Base-by-base conservation (phyloP, 2,329 filamentous ascomycete species). In the Sporothrix mexicana region DNA sequence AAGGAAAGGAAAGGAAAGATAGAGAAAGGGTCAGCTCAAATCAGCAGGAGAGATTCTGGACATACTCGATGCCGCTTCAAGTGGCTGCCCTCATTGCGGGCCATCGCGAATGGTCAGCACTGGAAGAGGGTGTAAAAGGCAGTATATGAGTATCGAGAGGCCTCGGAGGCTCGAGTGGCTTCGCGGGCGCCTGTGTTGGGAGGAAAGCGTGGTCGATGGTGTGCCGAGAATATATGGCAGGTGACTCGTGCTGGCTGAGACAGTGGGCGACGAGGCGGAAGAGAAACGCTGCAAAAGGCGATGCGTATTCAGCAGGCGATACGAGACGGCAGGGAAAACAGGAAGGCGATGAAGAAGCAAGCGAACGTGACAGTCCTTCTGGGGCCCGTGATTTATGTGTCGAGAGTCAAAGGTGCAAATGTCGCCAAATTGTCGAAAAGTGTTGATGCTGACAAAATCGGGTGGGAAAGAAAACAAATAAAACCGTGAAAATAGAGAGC, bases 51-150 rank as follows among this genome's bases (percentile, higher is more conserved):
- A 36, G 7, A 2, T 9, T 20, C 17, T 53, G n/a, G n/a, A 78
- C 78, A 66, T 78, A 79, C 78, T 49, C 77, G 77, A 75, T 74
- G 68, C 71, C 78, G 75, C 75, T 79, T 79, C 72, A 78, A 75
- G 74, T 79, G 77, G 76, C 77, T 79, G 72, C 74, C 75, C 74
- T 79, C 78, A 53, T 74, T 68, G 71, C 77, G 78, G 20, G 53
- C 73, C 73, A 74, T 74, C 12, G 70, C 66, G 47, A 20, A 41
- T 49, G 17, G 66, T 68, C 66, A 47, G 66, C 66, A 41, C 47
- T 41, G 25, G 10, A 30, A 47, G 47, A 53, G 66, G 30, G 30
- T 36, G 30, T 36, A 5, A 10, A 36, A 47, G 7, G 47, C 25
- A 4, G 66, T 68, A 68, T 53, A 68, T 41, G 25, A 53, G 25